Percentiles rank a stretch among this genome's conserved stretches.
Conservation (phyloP, 495 filamentous ascomycete species). For the Cercophora samala region DNA sequence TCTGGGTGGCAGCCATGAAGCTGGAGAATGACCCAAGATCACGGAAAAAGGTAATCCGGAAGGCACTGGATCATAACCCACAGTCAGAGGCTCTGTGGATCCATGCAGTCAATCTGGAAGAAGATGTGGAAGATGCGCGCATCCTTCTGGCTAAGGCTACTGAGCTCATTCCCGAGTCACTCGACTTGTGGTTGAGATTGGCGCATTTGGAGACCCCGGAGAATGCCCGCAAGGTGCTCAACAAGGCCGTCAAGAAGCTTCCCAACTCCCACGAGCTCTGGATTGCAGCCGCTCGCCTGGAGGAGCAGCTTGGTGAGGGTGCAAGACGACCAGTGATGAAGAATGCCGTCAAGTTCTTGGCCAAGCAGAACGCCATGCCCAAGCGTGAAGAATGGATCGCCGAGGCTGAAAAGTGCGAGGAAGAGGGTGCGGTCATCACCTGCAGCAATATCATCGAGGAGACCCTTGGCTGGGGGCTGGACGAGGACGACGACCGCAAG, state of each 20-base stretch:
- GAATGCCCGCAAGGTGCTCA: constrained; percentile 90
- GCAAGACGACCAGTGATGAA: constrained; percentile 88
- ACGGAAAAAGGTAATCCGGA: constrained; percentile 85
- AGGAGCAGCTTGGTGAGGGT: constrained; percentile 77
- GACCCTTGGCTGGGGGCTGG: constrained; percentile 88
- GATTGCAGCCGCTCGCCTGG: constrained; percentile 88
- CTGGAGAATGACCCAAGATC: constrained; percentile 74
- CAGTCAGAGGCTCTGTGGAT: constrained; percentile 96
- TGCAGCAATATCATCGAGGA: constrained; percentile 85
- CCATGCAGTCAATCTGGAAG: constrained; percentile 92
- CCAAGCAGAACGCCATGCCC: constrained; percentile 88
- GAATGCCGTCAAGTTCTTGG: constrained; percentile 84
- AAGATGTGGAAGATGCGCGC: constrained; percentile 79
- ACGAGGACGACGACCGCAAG: constrained; percentile 95
- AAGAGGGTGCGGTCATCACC: constrained; percentile 82
- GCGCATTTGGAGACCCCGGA: constrained; percentile 84
- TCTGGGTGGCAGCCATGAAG: constrained; percentile 95
- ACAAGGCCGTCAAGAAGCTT: constrained; percentile 89
- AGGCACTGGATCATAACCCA: constrained; percentile 83
- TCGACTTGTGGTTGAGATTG: constrained; percentile 92
- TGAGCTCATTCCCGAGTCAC: constrained; percentile 86
- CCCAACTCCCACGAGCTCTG: constrained; percentile 91
- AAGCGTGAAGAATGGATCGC: constrained; percentile 96
- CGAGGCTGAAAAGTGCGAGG: constrained; percentile 92
- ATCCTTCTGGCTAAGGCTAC: constrained; percentile 88